Base-by-base conservation (phyloP, 352 stramenopile species). In the Pythium folliculosum region DNA sequence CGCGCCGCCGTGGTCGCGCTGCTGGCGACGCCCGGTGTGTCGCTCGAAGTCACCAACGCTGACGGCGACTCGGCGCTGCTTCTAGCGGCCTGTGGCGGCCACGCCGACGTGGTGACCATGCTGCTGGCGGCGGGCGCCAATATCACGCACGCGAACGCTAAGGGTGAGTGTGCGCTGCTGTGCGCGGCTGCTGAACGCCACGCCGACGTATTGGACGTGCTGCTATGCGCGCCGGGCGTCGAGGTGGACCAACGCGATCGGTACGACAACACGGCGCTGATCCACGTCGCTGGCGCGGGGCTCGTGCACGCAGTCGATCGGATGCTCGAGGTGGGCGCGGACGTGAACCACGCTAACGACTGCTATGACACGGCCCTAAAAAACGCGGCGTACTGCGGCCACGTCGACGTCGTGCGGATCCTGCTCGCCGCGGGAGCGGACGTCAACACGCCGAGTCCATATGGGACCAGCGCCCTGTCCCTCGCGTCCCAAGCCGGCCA, bases 401-500 rank as follows among this genome's bases (percentile, higher is more conserved):
- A 57, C 25, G 32, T 17, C 3, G 44, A 9, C 4, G 17, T 55
- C 45, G 57, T 63, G 25, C 25, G n/a, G 32, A 37, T 30, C n/a
- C 57, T 63, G 35, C 35, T 40, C 35, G 35, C 35, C 8, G 35
- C 35, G 1, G 35, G 35, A 16, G 35, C 35, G 35, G 12, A 40
- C 35, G 35, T 13, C 8, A 40, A 5, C 51, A 35, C 13, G 35
- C 1, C 27, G 0, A 5, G 8, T 17, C 6, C 0, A 5, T 25
- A 17, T 16, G 44, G 44, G 5, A n/a, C 1, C 1, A 14, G 8
- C 19, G 19, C 7, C 65, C 70, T 32, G 56, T 65, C 60, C 78
- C 60, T 7, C 51, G 48, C 13, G 43, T 21, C 0, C 72, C 48
- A 6, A 63, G 70, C 60, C 35, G 32, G 78, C 65, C 10, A 51